Base-by-base conservation (phyloP, 1,284 basidiomycete species). In the Pseudozyma flocculosa region DNA sequence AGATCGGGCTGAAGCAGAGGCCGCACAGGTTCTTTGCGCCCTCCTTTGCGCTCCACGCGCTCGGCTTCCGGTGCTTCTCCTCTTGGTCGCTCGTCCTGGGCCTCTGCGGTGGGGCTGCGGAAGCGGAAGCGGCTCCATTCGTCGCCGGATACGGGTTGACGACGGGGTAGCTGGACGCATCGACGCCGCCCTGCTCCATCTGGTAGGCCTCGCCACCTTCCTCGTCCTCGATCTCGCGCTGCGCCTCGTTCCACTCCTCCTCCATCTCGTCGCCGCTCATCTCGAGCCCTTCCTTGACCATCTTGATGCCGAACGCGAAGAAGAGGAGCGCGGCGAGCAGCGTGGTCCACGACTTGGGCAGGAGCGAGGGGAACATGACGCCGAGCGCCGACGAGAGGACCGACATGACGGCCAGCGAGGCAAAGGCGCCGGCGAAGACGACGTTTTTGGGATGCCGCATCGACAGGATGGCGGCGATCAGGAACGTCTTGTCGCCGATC, bases 401-500 rank as follows among this genome's bases (percentile, higher is more conserved):
- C 32, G 74, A 76, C 94, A 99, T 99, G 79, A 96, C 80, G 42
- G 89, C 84, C 38, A 99, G 84, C 2, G 90, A 90, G 22, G 85
- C 83, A 71, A 97, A 89, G 1, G 93, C 92, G 43, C 94, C 94
- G 1, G 84, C 82, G 77, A 97, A 97, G 48, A 98, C 92, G 50
- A 87, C 81, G 41, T 87, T 73, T 14, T 92, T 86, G 0, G 90
- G 86, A 76, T 96, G 92, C 2, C 92, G 87, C 86, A 95, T 94
- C 10, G 94, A 90, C 67, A 99, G 87, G 70, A 99, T 93, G 52
- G 94, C 95, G 21, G 94, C 83, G 43, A 97, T 96, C 56, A 98
- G 86, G 78, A 98, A 98, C 0, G 94, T 98, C 80, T 97, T 97
- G 86, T 98, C 95, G 42, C 94, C 93, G 62, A 81, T 78, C 58